Evolutionary conservation across 208 protist species (phyloP).

Genomic region (Sergeia podlipaevii): DNA sequence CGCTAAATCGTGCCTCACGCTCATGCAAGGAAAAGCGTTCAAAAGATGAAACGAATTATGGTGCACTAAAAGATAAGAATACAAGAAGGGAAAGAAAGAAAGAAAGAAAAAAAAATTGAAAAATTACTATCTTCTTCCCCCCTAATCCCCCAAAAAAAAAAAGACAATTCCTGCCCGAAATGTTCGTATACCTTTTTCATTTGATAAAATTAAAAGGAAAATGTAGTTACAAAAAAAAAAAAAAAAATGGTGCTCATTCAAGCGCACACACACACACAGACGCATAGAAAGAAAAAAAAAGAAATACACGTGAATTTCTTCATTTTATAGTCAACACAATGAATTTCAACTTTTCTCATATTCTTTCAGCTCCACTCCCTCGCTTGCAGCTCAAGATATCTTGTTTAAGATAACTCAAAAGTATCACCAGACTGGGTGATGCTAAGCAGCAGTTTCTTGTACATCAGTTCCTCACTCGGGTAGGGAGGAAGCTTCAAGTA

Average conservation of each 20-base stretch:
- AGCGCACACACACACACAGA: background rate
- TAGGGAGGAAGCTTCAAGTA: conserved; percentile 91
- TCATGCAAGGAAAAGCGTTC: too few relatives aligned
- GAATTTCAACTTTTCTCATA: background rate
- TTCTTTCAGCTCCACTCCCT: too few relatives aligned
- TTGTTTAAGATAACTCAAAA: conserved; percentile 83
- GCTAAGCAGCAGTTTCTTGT: conserved; percentile 75
- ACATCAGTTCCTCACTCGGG: conserved; percentile 77
- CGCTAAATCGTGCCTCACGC: too few relatives aligned
- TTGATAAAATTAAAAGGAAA: conserved; percentile 9
- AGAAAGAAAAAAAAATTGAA: conserved; percentile 2
- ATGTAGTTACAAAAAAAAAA: conserved; percentile 3
- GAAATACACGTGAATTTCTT: background rate
- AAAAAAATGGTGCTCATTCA: conserved; percentile 1
- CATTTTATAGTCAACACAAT: background rate
- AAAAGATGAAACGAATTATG: background rate
- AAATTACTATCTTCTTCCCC: too few relatives aligned
- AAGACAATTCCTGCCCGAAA: too few relatives aligned
- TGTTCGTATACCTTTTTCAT: too few relatives aligned
- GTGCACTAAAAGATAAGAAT: background rate
- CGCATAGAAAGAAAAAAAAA: background rate
- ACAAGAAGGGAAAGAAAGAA: conserved; percentile 2
- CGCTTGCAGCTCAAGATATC: too few relatives aligned
- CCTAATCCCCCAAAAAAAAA: too few relatives aligned
- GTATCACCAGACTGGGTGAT: conserved; percentile 76